A percentile compares a stretch with the other conserved stretches of the same genome.
These are phyloP conservation scores for Xylaria grammica DNA, from an alignment of 495 filamentous ascomycete genomes.

Conservation along the genomic window DNA sequence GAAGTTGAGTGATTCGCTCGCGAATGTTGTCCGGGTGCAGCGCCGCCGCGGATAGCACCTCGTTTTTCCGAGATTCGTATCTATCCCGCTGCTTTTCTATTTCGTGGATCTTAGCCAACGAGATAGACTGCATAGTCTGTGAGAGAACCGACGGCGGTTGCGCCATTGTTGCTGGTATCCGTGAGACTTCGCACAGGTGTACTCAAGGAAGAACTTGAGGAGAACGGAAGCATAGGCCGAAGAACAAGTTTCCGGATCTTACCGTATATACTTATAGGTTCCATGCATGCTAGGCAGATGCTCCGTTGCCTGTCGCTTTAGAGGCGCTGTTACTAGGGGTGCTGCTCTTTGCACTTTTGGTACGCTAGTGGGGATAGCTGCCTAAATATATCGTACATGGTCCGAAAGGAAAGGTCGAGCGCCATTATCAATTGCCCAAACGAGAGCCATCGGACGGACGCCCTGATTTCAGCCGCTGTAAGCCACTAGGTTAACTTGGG, in stretches of 20 bases:
- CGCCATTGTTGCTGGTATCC: slow-evolving; percentile 33
- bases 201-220: background rate
- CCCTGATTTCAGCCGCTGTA: no score
- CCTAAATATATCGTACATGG: background rate
- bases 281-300: background rate
- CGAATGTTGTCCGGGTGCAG: slow-evolving; percentile 34
- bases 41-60: slow-evolving; percentile 39
- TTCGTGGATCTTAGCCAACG: slow-evolving; percentile 66
- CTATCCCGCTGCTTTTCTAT: slow-evolving; percentile 62
- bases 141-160: slow-evolving; percentile 51
- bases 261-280: background rate
- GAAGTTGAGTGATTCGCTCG: slow-evolving; percentile 44
- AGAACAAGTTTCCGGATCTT: background rate
- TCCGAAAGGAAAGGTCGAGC: background rate
- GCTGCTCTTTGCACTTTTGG: background rate
- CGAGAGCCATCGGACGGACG: no score
- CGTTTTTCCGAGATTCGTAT: slow-evolving; percentile 54
- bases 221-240: background rate
- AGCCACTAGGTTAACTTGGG: no score
- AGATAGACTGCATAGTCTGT: slow-evolving; percentile 69
- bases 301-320: background rate
- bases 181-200: background rate
- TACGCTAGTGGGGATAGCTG: slow-evolving; percentile 7
- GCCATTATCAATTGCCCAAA: no score
- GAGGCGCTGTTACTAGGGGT: background rate